phyloP scores from a whole-genome alignment of 371 early-diverging fungal species.

The Mortierella sp. region DNA sequence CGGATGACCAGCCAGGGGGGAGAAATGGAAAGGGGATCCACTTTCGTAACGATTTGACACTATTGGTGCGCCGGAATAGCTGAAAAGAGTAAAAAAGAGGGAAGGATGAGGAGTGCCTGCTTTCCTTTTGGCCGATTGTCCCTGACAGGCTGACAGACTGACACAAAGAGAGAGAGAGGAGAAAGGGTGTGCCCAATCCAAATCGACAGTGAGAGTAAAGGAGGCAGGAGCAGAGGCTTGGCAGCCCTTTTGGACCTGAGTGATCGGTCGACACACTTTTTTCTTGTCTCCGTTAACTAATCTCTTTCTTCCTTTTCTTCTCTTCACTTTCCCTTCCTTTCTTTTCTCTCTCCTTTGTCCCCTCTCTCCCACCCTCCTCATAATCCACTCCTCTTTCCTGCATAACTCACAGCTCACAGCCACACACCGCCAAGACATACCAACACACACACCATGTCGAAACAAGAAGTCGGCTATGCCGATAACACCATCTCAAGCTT shows the following conservation, averaged over 20 bases:
- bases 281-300: not conserved
- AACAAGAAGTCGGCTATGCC: constrained; percentile 2
- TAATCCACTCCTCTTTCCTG: constrained; percentile 7
- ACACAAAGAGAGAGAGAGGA: not conserved
- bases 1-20: not conserved
- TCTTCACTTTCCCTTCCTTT: not conserved
- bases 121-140: not conserved
- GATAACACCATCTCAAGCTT: not conserved
- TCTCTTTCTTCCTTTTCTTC: not conserved
- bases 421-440: not conserved
- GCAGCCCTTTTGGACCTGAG: not conserved
- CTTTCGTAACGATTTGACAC: not conserved
- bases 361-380: no score
- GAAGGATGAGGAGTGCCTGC: no score
- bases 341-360: not conserved
- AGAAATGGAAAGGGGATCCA: not conserved
- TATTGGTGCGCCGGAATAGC: no score
- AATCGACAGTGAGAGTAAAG: no score
- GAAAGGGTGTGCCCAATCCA: no score
- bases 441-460: not conserved
- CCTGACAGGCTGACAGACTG: not conserved
- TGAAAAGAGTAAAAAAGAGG: no score
- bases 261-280: not conserved
- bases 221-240: not conserved
- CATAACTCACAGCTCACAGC: constrained; percentile 5